These are phyloP conservation scores for Irpex sp. DNA, from an alignment of 1,284 basidiomycete genomes.

Conservation along the genomic window DNA sequence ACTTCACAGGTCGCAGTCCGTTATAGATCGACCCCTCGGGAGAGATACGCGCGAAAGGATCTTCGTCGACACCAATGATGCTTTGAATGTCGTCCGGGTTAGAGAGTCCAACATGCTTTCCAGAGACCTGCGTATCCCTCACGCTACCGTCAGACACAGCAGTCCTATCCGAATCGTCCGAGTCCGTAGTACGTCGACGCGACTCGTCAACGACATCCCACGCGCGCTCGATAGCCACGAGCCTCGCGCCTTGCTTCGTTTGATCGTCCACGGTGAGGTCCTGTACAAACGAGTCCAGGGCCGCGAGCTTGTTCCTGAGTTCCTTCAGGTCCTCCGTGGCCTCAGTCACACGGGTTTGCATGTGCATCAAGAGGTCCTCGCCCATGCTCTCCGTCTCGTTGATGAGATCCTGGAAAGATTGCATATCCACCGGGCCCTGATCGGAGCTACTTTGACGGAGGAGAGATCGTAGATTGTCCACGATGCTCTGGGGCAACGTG, in stretches of 20 bases:
- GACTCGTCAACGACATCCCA: conserved; percentile 8
- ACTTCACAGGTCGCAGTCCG: conserved; percentile 4
- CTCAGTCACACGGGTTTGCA: conserved; percentile 49
- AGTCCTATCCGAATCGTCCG: conserved; percentile 24
- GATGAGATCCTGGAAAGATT: conserved; percentile 41
- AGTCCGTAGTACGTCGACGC: conserved; percentile 26
- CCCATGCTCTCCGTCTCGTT: conserved; percentile 43
- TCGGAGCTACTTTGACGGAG: conserved; percentile 28
- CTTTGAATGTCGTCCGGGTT: not conserved
- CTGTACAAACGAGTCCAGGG: conserved; percentile 28
- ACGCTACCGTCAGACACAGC: conserved; percentile 20
- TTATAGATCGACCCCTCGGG: not conserved
- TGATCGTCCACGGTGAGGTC: conserved; percentile 41
- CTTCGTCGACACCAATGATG: not conserved
- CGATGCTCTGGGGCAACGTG: conserved; percentile 41
- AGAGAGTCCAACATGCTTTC: not conserved
- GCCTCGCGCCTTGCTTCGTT: conserved; percentile 22
- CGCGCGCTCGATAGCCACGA: conserved; percentile 24
- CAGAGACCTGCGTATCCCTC: not conserved
- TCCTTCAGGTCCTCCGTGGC: conserved; percentile 44
- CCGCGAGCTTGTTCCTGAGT: conserved; percentile 37
- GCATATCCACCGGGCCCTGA: conserved; percentile 28
- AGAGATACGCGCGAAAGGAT: not conserved
- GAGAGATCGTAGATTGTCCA: conserved; percentile 49
- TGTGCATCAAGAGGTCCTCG: conserved; percentile 40